These are phyloP conservation scores for Ascochyta pisi DNA, from an alignment of 2,329 filamentous ascomycete species.

Conservation along the genomic window DNA sequence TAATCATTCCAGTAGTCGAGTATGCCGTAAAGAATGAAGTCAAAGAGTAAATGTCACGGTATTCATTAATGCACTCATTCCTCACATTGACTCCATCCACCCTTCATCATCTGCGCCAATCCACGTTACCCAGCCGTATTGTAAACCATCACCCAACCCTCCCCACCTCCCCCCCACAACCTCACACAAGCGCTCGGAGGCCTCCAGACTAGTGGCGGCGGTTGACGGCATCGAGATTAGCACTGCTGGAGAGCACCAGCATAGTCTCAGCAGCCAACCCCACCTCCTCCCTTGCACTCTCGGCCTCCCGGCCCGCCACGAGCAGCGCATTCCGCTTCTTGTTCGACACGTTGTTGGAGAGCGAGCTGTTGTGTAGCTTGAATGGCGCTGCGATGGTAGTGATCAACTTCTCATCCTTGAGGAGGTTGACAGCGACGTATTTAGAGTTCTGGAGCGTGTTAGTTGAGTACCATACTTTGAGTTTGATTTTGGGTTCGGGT, in stretches of 20 bases:
- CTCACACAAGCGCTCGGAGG: neutral
- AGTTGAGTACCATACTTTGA: neutral
- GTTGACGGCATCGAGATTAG: neutral
- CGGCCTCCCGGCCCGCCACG: neutral
- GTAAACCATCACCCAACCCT: neutral
- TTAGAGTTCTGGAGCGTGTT: neutral
- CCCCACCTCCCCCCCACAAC: neutral
- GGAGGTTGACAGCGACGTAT: neutral
- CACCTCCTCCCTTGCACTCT: neutral
- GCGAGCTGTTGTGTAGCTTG: neutral
- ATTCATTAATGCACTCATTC: neutral
- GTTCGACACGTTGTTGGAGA: neutral
- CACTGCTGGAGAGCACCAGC: neutral
- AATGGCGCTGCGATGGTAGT: neutral
- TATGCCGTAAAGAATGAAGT: conserved; percentile 2
- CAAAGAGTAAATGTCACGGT: neutral
- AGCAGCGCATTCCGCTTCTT: neutral
- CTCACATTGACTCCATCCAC: neutral
- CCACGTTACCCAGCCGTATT: neutral
- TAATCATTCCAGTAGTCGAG: neutral
- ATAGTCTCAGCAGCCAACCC: neutral
- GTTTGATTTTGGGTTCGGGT: no score
- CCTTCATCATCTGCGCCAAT: neutral
- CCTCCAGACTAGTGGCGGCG: neutral
- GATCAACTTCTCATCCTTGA: neutral